Base-by-base conservation (phyloP, 352 stramenopile species). In the Bremia lactucae region DNA sequence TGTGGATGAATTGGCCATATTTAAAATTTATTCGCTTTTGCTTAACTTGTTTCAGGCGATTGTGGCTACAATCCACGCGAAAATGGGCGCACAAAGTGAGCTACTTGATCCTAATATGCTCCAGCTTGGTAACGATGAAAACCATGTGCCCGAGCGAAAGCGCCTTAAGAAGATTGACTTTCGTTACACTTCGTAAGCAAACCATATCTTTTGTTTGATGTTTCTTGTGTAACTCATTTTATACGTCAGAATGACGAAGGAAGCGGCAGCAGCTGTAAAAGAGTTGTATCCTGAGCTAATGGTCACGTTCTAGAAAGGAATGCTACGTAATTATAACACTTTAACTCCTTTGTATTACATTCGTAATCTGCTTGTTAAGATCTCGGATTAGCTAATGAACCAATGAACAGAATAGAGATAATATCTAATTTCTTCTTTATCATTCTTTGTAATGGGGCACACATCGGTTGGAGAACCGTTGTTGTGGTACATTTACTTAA, bases 161-260 rank as follows among this genome's bases (percentile, higher is more conserved):
- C 72, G 75, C 4, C 70, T 94, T 31, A 94, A 94, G 61, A 87
- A 84, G 39, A 67, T 94, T 39, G 80, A 94, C 39, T 88, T 94
- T 21, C 82, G 82, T 42, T 94, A 94, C 64, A 94, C 82, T 10
- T 75, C 61, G 82, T 92, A 74, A 43, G 75, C 65, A 15, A 16
- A 8, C 14, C 36, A 29, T 49, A 6, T 14, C 5, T 47, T 9
- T 42, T 31, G 28, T 7, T 38, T 15, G 0, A 25, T 14, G 14
- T 16, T 25, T 25, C 9, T 24, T 21, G 2, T 13, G 24, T 41
- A 39, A 10, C 16, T 55, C 20, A 52, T 20, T 35, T 16, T 29
- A 35, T 10, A 35, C 31, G 11, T 38, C 23, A 91, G 79, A 31
- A 59, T 94, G n/a, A 84, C 77, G 3, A 94, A 92, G 43, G 81